These are phyloP conservation scores for Prunus dulcis DNA, from an alignment of 306 rosid genomes.

Conservation along the genomic window DNA sequence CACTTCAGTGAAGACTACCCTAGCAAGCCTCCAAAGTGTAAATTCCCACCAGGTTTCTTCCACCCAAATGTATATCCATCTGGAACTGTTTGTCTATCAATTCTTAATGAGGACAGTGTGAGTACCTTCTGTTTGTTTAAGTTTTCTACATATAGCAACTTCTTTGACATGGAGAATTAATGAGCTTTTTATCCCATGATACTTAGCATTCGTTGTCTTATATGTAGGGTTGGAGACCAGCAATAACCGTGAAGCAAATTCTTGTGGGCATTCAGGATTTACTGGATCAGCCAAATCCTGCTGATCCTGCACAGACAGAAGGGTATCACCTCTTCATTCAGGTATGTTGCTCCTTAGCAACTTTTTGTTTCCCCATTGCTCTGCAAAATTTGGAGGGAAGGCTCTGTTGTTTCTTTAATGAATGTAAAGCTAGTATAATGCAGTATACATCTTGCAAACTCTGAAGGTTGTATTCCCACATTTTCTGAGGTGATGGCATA, in stretches of 20 bases:
- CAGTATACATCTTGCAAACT: background rate
- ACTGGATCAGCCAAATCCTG: slow-evolving; percentile 91
- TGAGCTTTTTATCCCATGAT: background rate
- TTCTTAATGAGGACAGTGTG: slow-evolving; percentile 94
- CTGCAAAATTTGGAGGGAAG: background rate
- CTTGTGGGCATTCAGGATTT: slow-evolving; percentile 95
- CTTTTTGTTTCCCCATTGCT: background rate
- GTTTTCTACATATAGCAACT: background rate
- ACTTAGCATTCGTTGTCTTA: slow-evolving; percentile 6
- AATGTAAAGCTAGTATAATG: slow-evolving; percentile 4
- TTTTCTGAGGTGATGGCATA: background rate
- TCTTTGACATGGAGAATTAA: background rate
- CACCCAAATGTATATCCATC: slow-evolving; percentile 99
- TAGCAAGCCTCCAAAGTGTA: slow-evolving; percentile 96
- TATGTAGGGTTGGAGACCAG: slow-evolving; percentile 96
- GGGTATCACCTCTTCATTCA: slow-evolving; percentile 97
- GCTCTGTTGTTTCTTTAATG: background rate
- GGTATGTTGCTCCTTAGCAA: slow-evolving; percentile 40
- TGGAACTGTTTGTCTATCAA: slow-evolving; percentile 95
- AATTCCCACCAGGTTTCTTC: slow-evolving; percentile 89
- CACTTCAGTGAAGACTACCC: slow-evolving; percentile 99
- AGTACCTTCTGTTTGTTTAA: slow-evolving; percentile 28
- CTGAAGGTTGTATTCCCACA: background rate
- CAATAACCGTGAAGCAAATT: slow-evolving; percentile 94
- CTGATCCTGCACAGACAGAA: slow-evolving; percentile 98